Evolutionary conservation across 306 rosid genomes (phyloP).

Genomic region (Ochetophila trinervis): DNA sequence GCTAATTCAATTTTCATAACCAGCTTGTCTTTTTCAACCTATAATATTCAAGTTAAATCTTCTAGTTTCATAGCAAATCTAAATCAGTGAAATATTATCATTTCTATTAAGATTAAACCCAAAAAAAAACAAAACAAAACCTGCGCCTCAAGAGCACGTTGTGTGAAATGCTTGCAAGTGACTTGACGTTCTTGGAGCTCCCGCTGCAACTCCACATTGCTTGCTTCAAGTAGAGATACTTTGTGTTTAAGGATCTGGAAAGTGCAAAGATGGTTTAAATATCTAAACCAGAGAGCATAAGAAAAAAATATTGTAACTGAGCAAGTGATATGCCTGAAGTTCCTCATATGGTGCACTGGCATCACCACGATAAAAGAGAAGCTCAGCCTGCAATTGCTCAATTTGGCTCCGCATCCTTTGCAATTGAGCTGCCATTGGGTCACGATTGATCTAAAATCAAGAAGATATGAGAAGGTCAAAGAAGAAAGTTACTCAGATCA

Average conservation of each 20-base stretch:
- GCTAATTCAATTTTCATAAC: slow-evolving; percentile 66
- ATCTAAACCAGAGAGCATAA: slow-evolving; percentile 1
- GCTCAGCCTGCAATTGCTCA: slow-evolving; percentile 89
- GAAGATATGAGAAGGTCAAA: not conserved
- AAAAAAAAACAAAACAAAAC: slow-evolving; percentile 14
- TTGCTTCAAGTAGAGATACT: slow-evolving; percentile 84
- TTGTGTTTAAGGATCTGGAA: slow-evolving; percentile 83
- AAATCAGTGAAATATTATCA: not conserved
- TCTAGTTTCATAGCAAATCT: not conserved
- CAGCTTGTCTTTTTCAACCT: slow-evolving; percentile 89
- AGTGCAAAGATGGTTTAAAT: slow-evolving; percentile 16
- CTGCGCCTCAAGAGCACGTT: slow-evolving; percentile 55
- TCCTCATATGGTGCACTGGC: slow-evolving; percentile 72
- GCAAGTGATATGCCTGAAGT: slow-evolving; percentile 57
- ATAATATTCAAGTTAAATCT: slow-evolving; percentile 24
- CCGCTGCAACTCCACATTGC: slow-evolving; percentile 64
- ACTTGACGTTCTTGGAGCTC: slow-evolving; percentile 57
- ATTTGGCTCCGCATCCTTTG: slow-evolving; percentile 82
- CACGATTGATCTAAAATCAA: slow-evolving; percentile 71
- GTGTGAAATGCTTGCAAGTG: slow-evolving; percentile 38
- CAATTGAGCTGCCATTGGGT: slow-evolving; percentile 77
- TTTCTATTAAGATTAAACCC: not conserved
- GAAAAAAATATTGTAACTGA: not conserved
- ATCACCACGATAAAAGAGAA: slow-evolving; percentile 70
- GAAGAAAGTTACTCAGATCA: slow-evolving; percentile 2